These are phyloP conservation scores for Chrysanthemum lavandulifolium DNA, from an alignment of 129 eudicot genomes.

Conservation along the genomic window DNA sequence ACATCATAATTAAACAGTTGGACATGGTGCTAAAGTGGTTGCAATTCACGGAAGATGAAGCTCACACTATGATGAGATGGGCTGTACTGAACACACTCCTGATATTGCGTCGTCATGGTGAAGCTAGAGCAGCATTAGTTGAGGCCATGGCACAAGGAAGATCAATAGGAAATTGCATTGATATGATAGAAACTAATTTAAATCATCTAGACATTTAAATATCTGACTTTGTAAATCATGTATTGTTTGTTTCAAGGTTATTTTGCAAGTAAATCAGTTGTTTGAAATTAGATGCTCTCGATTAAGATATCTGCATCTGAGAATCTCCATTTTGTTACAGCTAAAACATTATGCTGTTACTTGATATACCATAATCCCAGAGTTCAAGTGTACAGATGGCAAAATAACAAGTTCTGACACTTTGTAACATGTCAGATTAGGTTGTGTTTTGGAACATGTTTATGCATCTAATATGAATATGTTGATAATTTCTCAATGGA, in stretches of 20 bases:
- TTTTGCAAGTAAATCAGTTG: too few species aligned
- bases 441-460: too few species aligned
- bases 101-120: slow-evolving; percentile 44
- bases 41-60: slow-evolving; percentile 55
- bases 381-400: too few species aligned
- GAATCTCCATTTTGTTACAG: too few species aligned
- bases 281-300: too few species aligned
- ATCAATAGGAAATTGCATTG: slow-evolving; percentile 75
- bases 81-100: slow-evolving; percentile 48
- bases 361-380: too few species aligned
- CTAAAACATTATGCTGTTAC: too few species aligned
- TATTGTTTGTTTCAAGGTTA: slow-evolving; percentile 5
- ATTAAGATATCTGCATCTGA: too few species aligned
- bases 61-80: slow-evolving; percentile 36
- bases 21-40: slow-evolving; percentile 45
- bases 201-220: slow-evolving; percentile 19
- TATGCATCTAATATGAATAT: too few species aligned
- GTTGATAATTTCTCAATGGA: too few species aligned
- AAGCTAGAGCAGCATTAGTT: slow-evolving; percentile 53
- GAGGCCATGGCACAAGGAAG: slow-evolving; percentile 68
- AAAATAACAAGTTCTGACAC: too few species aligned
- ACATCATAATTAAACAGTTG: slow-evolving; percentile 45
- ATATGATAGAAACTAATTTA: slow-evolving; percentile 51
- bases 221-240: not conserved
- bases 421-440: too few species aligned